Percentiles rank a stretch among this genome's conserved stretches.
These are phyloP conservation scores for Entomortierella parvispora DNA, from an alignment of 192 early-diverging fungal genomes.

Conservation along the genomic window DNA sequence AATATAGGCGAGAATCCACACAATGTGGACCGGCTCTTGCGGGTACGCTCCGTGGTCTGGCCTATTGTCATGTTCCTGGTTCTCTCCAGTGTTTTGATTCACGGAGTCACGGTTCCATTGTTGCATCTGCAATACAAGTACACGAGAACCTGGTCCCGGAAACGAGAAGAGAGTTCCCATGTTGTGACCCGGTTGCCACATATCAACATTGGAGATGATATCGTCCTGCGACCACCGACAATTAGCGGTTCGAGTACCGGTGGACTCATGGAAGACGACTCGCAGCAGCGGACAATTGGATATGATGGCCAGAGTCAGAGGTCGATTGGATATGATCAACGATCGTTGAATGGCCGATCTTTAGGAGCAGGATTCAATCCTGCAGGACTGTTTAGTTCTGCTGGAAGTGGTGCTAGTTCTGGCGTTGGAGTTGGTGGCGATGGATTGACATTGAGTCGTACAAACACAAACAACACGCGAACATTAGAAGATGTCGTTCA, in stretches of 20 bases:
- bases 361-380: constrained; percentile 8
- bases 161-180: constrained; percentile 44
- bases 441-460: constrained; percentile 34
- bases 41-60: constrained; percentile 40
- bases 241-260: constrained; percentile 9
- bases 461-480: constrained; percentile 24
- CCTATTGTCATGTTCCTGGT: constrained; percentile 80
- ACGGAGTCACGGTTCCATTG: constrained; percentile 81
- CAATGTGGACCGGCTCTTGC: constrained; percentile 20
- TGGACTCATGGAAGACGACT: constrained; percentile 6
- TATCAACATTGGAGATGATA: constrained; percentile 51
- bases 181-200: constrained; percentile 35
- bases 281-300: not conserved
- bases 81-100: constrained; percentile 81
- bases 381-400: constrained; percentile 4
- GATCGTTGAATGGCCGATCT: not conserved
- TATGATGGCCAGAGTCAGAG: constrained; percentile 9
- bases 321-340: constrained; percentile 8
- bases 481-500: constrained; percentile 39
- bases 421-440: no score
- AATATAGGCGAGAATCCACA: constrained; percentile 34
- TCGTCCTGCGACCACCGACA: constrained; percentile 34
- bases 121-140: constrained; percentile 51
- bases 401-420: no score
- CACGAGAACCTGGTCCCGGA: constrained; percentile 46